Evolutionary conservation across 768 basidiomycete species (phyloP).

Genomic region (Rhodotorula sphaerocarpa): DNA sequence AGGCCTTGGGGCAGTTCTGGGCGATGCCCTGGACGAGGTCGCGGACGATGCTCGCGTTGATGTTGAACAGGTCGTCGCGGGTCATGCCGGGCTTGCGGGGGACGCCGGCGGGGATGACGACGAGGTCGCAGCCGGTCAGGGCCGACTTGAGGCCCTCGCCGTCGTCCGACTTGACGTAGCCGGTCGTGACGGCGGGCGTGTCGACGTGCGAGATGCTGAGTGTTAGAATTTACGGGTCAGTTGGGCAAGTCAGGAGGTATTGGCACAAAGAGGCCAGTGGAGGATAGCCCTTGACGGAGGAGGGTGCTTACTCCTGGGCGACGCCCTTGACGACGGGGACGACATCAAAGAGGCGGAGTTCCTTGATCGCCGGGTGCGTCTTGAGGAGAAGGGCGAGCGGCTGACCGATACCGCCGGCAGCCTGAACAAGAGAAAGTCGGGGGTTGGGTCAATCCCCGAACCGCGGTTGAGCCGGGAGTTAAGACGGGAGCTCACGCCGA

Average conservation of each 20-base stretch:
- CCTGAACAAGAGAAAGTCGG: background rate
- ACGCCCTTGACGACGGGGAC: conserved; percentile 59
- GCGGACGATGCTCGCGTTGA: conserved; percentile 94
- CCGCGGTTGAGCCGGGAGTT: too few species aligned
- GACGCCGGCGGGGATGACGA: conserved; percentile 93
- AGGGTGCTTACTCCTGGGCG: conserved; percentile 66
- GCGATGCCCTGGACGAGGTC: conserved; percentile 88
- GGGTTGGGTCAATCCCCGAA: background rate
- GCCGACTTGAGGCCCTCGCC: conserved; percentile 61
- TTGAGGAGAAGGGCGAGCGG: conserved; percentile 88
- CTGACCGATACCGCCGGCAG: conserved; percentile 77
- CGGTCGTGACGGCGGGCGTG: conserved; percentile 73
- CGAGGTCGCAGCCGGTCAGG: conserved; percentile 74
- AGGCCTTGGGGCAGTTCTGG: conserved; percentile 72
- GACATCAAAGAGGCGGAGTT: conserved; percentile 91
- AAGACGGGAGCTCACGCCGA: conserved; percentile 50
- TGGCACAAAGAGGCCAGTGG: too few species aligned
- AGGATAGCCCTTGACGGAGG: too few species aligned
- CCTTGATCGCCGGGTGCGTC: conserved; percentile 38
- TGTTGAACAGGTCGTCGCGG: conserved; percentile 94
- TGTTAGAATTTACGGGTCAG: too few species aligned
- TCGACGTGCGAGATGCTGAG: conserved; percentile 76
- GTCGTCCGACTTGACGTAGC: conserved; percentile 65
- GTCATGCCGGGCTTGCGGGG: conserved; percentile 60
- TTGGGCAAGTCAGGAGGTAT: too few species aligned